Base-by-base conservation (phyloP, 345 rosid species). In the Brassica nigra region DNA sequence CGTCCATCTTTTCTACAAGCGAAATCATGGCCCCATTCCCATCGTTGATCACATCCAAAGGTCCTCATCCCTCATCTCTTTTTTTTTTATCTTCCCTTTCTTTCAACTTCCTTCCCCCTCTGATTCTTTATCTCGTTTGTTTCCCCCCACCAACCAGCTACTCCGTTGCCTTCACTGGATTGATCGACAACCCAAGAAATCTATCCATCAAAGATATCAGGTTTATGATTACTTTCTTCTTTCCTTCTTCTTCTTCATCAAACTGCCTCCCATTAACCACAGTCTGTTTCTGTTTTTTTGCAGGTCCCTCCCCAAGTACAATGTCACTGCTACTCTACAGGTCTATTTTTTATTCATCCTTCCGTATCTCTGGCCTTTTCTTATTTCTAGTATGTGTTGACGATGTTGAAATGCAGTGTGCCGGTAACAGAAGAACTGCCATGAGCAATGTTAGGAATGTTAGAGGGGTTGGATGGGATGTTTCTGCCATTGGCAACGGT, bases 391-490 rank as follows among this genome's bases (percentile, higher is more conserved):
- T 33, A 49, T 76, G 31, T 83, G 11, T 55, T 66, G 3, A 15
- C 8, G 36, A 33, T 6, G 36, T 33, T 33, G 42, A 44, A 44
- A 57, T 64, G 27, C 83, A 95, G 99, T 95, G 99, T 85, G 99
- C 99, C 16, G 99, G 99, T 74, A 95, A 95, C 84, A 85, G 99
- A 82, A 90, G 99, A 81, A 95, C 99, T 39, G 97, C 99, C 71
- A 95, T 95, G 99, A 95, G 98, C 87, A 85, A 91, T 66, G 82
- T 85, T 75, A 86, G 75, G 78, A 86, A 80, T 55, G 99, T 95
- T 39, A 91, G 80, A 83, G 99, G 98, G 4, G 99, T 95, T 83
- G 99, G 99, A 77, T 95, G 99, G 99, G 97, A 87, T 70, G 83
- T 92, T 78, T 86, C 97, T 86, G 98, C 99, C 6, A 65, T 95